phyloP scores from a whole-genome alignment of 2,329 filamentous ascomycete species.

The Penicillium aurantiogriseum region DNA sequence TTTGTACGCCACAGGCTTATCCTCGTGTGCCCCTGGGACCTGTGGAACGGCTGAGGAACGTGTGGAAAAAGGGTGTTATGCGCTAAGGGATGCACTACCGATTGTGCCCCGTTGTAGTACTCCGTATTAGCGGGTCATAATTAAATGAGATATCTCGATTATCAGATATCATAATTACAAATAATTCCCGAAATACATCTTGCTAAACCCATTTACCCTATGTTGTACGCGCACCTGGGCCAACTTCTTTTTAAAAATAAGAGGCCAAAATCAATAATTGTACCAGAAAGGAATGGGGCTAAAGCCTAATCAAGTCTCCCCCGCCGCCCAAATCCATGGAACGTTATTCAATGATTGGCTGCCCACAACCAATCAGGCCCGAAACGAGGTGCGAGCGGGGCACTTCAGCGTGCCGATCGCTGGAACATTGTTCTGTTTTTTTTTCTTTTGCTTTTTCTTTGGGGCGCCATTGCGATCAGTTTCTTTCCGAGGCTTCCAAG shows the following conservation, averaged over 20 bases:
- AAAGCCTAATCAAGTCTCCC: constrained; percentile 4
- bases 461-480: not conserved
- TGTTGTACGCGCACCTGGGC: not conserved
- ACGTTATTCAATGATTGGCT: constrained; percentile 3
- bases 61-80: constrained; percentile 8
- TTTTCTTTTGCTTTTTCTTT: not conserved
- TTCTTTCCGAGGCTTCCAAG: not conserved
- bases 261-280: constrained; percentile 1
- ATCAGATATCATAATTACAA: not conserved
- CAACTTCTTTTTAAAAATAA: not conserved
- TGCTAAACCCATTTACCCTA: not conserved
- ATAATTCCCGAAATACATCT: not conserved
- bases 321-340: constrained; percentile 3
- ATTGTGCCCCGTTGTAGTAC: constrained; percentile 1
- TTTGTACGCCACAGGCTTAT: constrained; percentile 9
- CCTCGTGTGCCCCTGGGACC: constrained; percentile 10
- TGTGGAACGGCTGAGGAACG: constrained; percentile 10
- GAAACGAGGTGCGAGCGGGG: constrained; percentile 7
- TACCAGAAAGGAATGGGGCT: not conserved
- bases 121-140: not conserved
- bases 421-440: constrained; percentile 6
- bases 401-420: constrained; percentile 8
- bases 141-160: not conserved
- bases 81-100: constrained; percentile 9
- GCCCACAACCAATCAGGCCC: not conserved